Conservation (phyloP, 2,329 filamentous ascomycete species). For the Apiospora kogelbergensis region DNA sequence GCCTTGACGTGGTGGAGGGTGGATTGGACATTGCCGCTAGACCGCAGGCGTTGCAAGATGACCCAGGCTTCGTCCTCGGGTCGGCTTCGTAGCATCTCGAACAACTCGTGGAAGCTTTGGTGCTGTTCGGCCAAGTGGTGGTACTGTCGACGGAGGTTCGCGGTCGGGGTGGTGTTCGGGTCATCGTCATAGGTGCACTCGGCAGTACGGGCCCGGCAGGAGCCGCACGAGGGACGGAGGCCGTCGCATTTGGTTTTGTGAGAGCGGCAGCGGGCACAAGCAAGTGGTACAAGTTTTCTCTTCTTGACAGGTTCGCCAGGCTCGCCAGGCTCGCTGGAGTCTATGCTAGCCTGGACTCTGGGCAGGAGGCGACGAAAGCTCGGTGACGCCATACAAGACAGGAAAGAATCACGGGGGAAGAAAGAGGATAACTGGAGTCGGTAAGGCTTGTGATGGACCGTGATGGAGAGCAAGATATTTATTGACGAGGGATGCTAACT, state of each 20-base stretch:
- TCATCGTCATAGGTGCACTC: slow-evolving; percentile 11
- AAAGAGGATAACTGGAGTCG: background rate
- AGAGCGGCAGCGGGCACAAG: slow-evolving; percentile 10
- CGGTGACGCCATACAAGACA: background rate
- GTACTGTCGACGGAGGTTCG: slow-evolving; percentile 10
- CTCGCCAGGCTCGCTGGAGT: background rate
- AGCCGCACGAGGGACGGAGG: background rate
- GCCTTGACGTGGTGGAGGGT: slow-evolving; percentile 9
- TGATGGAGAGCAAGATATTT: background rate
- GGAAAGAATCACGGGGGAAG: background rate
- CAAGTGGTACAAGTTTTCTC: slow-evolving; percentile 3
- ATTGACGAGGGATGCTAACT: background rate
- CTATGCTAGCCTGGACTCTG: background rate
- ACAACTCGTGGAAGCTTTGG: slow-evolving; percentile 10
- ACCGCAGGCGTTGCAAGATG: slow-evolving; percentile 10
- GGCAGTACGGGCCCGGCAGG: background rate
- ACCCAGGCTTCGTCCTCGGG: slow-evolving; percentile 10
- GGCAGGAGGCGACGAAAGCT: background rate
- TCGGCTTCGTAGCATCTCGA: slow-evolving; percentile 9
- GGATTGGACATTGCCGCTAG: background rate
- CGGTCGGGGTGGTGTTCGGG: slow-evolving; percentile 11
- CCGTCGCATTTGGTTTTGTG: slow-evolving; percentile 13
- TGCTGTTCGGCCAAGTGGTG: slow-evolving; percentile 9
- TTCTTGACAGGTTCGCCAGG: slow-evolving; percentile 4
- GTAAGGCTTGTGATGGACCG: background rate